phyloP scores from a whole-genome alignment of 1,139 yeast species.

The Williopsis jadinii region DNA sequence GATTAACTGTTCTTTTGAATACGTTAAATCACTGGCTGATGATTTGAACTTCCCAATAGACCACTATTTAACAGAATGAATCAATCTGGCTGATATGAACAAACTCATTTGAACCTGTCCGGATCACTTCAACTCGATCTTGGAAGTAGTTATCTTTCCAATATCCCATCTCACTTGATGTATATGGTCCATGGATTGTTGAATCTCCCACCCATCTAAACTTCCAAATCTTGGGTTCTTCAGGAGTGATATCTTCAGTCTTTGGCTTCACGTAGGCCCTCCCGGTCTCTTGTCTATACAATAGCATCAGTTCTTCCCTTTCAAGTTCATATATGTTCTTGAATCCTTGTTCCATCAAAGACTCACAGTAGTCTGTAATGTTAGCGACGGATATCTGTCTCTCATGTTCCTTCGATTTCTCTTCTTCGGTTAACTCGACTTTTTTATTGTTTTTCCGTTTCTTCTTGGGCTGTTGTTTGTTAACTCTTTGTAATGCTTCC shows the following conservation, averaged over 20 bases:
- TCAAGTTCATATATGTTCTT: slow-evolving; percentile 45
- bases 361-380: slow-evolving; percentile 47
- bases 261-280: slow-evolving; percentile 8
- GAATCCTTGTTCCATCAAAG: slow-evolving; percentile 35
- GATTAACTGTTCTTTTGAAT: slow-evolving; percentile 49
- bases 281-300: slow-evolving; percentile 46
- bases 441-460: slow-evolving; percentile 16
- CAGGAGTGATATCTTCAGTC: slow-evolving; percentile 18
- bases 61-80: slow-evolving; percentile 36
- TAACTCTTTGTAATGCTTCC: slow-evolving; percentile 49
- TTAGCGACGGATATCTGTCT: slow-evolving; percentile 28
- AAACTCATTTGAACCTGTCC: slow-evolving; percentile 28
- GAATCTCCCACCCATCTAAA: slow-evolving; percentile 51
- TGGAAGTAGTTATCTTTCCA: slow-evolving; percentile 58
- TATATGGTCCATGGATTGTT: slow-evolving; percentile 53
- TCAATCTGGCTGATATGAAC: neutral
- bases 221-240: slow-evolving; percentile 42
- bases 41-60: slow-evolving; percentile 50
- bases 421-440: slow-evolving; percentile 11
- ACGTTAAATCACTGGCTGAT: slow-evolving; percentile 41
- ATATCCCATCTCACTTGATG: slow-evolving; percentile 45
- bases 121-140: slow-evolving; percentile 38
- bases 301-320: slow-evolving; percentile 53
- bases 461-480: slow-evolving; percentile 25
- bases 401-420: slow-evolving; percentile 15